phyloP scores from a whole-genome alignment of 176 grass and related monocot genomes.

The Rhynchospora pubera region DNA sequence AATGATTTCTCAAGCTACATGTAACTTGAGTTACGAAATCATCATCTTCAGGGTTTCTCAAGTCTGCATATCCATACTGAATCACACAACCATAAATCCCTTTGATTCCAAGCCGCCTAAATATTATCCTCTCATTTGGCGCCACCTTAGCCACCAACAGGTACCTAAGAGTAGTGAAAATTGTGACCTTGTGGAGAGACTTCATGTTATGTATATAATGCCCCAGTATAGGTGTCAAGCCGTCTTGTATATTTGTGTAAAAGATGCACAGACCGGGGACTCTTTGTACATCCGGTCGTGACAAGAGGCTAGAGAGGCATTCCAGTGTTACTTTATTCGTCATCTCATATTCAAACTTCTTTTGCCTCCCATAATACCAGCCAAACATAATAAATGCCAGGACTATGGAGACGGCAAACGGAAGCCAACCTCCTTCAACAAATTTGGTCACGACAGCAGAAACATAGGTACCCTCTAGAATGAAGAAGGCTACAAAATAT shows the following conservation, averaged over 20 bases:
- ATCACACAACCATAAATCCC: slow-evolving; percentile 60
- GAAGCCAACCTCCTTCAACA: slow-evolving; percentile 68
- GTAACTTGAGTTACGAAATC: slow-evolving; percentile 45
- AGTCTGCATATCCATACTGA: slow-evolving; percentile 64
- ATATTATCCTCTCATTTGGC: slow-evolving; percentile 43
- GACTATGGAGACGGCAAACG: slow-evolving; percentile 58
- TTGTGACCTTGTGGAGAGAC: slow-evolving; percentile 48
- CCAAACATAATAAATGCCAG: slow-evolving; percentile 70
- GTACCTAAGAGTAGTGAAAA: slow-evolving; percentile 59
- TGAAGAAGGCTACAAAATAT: slow-evolving; percentile 46
- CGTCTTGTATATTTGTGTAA: slow-evolving; percentile 75
- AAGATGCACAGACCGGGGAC: slow-evolving; percentile 73
- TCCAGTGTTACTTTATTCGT: slow-evolving; percentile 59
- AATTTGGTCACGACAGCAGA: slow-evolving; percentile 71
- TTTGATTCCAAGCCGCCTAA: slow-evolving; percentile 33
- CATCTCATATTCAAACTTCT: slow-evolving; percentile 60
- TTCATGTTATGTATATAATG: slow-evolving; percentile 76
- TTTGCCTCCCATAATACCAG: slow-evolving; percentile 76
- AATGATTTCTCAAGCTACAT: slow-evolving; percentile 12
- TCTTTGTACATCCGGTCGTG: slow-evolving; percentile 49
- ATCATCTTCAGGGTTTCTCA: slow-evolving; percentile 24
- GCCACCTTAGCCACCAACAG: slow-evolving; percentile 62
- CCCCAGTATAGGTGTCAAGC: slow-evolving; percentile 50
- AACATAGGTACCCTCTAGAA: slow-evolving; percentile 61
- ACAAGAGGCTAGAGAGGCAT: slow-evolving; percentile 43